These are phyloP conservation scores for Metarhizium anisopliae DNA, from an alignment of 2,329 filamentous ascomycete genomes.

Conservation along the genomic window DNA sequence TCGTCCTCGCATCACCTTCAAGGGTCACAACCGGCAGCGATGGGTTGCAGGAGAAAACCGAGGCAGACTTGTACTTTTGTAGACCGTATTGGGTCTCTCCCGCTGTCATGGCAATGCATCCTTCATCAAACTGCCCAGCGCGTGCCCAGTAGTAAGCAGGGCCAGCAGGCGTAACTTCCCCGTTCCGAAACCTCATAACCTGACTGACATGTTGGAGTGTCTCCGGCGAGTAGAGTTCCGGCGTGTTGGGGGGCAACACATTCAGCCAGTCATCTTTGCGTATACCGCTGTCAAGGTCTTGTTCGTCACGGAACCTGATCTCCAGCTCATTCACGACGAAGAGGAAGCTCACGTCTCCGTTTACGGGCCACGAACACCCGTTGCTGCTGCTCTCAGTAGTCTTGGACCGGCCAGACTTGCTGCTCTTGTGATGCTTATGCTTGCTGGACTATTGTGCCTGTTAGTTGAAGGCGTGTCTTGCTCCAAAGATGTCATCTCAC, in stretches of 20 bases:
- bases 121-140: not conserved
- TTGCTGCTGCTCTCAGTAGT: not conserved
- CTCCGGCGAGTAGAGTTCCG: not conserved
- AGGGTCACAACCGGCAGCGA: slow-evolving; percentile 25
- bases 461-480: not conserved
- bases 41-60: slow-evolving; percentile 28
- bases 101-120: slow-evolving; percentile 2
- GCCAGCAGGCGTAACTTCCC: slow-evolving; percentile 16
- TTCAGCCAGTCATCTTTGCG: slow-evolving; percentile 19
- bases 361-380: not conserved
- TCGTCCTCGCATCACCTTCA: slow-evolving; percentile 11
- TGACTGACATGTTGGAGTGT: slow-evolving; percentile 15
- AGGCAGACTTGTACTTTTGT: slow-evolving; percentile 16
- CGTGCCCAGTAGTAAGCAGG: slow-evolving; percentile 7
- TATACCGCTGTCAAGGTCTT: not conserved
- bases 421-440: slow-evolving; percentile 1
- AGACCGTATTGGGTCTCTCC: not conserved
- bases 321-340: slow-evolving; percentile 29
- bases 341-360: slow-evolving; percentile 20
- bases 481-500: no score
- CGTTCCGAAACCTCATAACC: slow-evolving; percentile 28
- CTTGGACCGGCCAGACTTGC: slow-evolving; percentile 1
- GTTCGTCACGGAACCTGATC: slow-evolving; percentile 8
- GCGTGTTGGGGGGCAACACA: slow-evolving; percentile 13
- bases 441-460: not conserved